Percentiles rank a stretch among this genome's conserved stretches.
Evolutionary conservation across 176 grass and related monocot species (phyloP).

Genomic region (Canna indica): DNA sequence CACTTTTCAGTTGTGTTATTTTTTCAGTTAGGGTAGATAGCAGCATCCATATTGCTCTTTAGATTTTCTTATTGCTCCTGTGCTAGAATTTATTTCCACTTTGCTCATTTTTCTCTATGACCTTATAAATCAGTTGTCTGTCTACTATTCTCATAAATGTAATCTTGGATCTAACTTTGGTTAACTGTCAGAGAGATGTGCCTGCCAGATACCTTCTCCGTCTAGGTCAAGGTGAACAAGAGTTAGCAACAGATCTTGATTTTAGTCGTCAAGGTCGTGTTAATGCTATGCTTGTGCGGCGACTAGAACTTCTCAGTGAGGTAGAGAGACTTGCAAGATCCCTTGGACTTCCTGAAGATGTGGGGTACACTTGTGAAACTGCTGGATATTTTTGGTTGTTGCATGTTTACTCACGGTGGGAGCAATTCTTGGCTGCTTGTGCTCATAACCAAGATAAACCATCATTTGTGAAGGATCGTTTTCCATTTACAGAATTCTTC

Average conservation of each 20-base stretch:
- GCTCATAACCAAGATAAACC: constrained; percentile 62
- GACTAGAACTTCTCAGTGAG: constrained; percentile 77
- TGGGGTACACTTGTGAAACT: constrained; percentile 86
- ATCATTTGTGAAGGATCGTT: constrained; percentile 59
- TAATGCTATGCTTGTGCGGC: constrained; percentile 86
- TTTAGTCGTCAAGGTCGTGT: constrained; percentile 97
- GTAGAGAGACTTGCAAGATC: constrained; percentile 79
- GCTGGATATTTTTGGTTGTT: constrained; percentile 96
- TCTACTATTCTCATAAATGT: not conserved
- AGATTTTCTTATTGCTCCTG: not conserved
- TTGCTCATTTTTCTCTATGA: not conserved
- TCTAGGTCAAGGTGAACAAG: constrained; percentile 94
- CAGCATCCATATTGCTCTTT: not conserved
- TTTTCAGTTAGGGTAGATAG: not conserved
- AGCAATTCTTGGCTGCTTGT: constrained; percentile 74
- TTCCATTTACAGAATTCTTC: constrained; percentile 82
- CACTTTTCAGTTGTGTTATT: not conserved
- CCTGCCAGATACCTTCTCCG: constrained; percentile 97
- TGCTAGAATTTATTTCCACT: not conserved
- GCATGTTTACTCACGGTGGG: constrained; percentile 92
- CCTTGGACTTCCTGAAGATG: constrained; percentile 76
- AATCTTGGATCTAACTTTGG: constrained; percentile 1
- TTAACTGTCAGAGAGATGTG: constrained; percentile 75
- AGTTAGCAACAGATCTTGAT: constrained; percentile 98
- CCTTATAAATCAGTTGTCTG: not conserved